These are phyloP conservation scores for Fusarium siculi DNA, from an alignment of 2,329 filamentous ascomycete genomes.

Conservation along the genomic window DNA sequence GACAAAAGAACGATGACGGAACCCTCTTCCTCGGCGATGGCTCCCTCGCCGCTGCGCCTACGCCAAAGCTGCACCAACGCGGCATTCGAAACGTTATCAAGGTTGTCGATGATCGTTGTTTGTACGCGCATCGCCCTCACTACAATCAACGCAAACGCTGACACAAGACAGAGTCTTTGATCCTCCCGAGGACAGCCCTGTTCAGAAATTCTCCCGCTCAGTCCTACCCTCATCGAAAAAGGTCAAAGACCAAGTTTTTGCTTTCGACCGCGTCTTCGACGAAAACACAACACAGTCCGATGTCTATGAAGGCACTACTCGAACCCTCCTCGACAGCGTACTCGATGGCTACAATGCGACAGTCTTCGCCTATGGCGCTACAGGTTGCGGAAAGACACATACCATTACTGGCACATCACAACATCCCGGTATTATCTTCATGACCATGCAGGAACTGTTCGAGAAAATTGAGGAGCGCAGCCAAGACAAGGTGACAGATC, in stretches of 20 bases:
- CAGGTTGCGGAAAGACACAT: conserved; percentile 97
- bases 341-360: conserved; percentile 98
- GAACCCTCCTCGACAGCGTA: conserved; percentile 89
- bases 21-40: conserved; percentile 96
- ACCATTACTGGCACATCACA: conserved; percentile 94
- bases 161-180: conserved; percentile 81
- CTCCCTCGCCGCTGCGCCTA: conserved; percentile 86
- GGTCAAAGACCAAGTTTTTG: conserved; percentile 97
- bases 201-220: conserved; percentile 86
- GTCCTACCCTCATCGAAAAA: conserved; percentile 87
- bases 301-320: conserved; percentile 94
- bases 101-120: conserved; percentile 92
- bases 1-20: conserved; percentile 79
- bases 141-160: conserved; percentile 16
- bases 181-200: conserved; percentile 91
- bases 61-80: conserved; percentile 85
- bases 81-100: conserved; percentile 94
- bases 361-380: conserved; percentile 97
- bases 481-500: conserved; percentile 87
- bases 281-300: conserved; percentile 92
- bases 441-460: conserved; percentile 99
- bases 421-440: conserved; percentile 96
- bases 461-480: conserved; percentile 91
- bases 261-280: conserved; percentile 96
- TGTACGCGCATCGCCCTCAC: conserved; percentile 69